Conservation (phyloP, 495 filamentous ascomycete genomes). For the Bathelium albidoporum region DNA sequence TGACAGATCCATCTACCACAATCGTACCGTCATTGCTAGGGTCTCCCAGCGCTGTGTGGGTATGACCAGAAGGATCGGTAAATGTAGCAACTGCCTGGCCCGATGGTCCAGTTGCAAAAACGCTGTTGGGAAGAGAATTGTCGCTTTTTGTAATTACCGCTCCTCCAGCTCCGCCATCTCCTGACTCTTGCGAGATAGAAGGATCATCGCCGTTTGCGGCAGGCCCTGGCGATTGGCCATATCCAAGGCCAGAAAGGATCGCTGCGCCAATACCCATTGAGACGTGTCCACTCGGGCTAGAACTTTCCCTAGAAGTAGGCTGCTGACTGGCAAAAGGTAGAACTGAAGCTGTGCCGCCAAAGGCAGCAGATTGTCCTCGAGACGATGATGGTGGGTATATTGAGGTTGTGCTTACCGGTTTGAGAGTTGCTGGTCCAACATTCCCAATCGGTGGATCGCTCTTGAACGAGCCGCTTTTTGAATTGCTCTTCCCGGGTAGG, state of each 20-base stretch:
- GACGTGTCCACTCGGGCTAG: not conserved
- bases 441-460: too few relatives aligned
- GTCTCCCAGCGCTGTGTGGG: not conserved
- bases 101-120: too few relatives aligned
- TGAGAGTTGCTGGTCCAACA: not conserved
- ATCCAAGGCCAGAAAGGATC: not conserved
- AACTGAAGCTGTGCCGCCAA: not conserved
- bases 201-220: not conserved
- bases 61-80: too few relatives aligned
- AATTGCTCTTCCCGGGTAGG: too few relatives aligned
- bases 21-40: not conserved
- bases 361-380: not conserved
- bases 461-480: too few relatives aligned
- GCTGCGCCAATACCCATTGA: not conserved
- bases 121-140: too few relatives aligned
- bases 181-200: not conserved
- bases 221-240: not conserved
- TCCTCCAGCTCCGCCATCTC: too few relatives aligned
- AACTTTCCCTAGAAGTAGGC: not conserved
- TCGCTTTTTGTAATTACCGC: too few relatives aligned
- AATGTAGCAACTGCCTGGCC: too few relatives aligned
- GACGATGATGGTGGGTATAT: not conserved
- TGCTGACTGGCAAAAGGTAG: not conserved
- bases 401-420: not conserved
- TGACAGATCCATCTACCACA: not conserved